Evolutionary conservation across 768 basidiomycete genomes (phyloP), one percentile per base, ranked within the genome.

Genomic region (Pluteus cervinus): DNA sequence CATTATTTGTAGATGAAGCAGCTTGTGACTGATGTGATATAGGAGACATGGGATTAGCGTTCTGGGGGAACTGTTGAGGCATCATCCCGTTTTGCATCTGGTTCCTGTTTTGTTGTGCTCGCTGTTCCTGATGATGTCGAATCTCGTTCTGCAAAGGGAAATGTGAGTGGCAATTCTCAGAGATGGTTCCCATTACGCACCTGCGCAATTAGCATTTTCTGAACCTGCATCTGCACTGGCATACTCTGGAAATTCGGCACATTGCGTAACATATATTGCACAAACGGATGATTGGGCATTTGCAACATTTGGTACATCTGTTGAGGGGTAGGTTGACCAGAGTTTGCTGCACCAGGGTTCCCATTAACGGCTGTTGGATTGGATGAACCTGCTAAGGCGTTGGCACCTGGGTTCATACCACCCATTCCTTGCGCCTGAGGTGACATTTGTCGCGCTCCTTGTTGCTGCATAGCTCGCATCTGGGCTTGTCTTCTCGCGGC

Each of bases 191-290:
- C 41, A 40, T 36, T 5, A 57, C 63, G 34, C 46, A 79, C 79
- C 65, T 76, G 76, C 10, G 73, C 51, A 38, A 56, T 42, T 24
- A 72, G 54, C 56, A 85, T 61, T 50, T 67, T 75, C 55, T 81
- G 80, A 44, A 84, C 49, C 58, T 86, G 81, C 48, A 68, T 59
- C 41, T 63, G 71, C 2, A 66, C 28, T 7, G 79, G 68, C 40
- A 82, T 54, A 14, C 49, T 49, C 44, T 63, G 58, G 46, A 85
- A 85, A 8, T 66, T 66, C 5, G 79, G 81, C 1, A 77, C 52
- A 16, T 58, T 58, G 24, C 65, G 58, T 7, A 62, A 45, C 61
- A 85, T 65, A 46, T 77, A 74, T 40, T 72, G 67, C 55, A 79
- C 55, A 39, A 83, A 62, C 16, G 78, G 75, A 52, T 86, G 76